Evolutionary conservation across 257 asterid genomes (phyloP), one percentile per base, ranked within the genome.

Genomic region (Solanum bulbocastanum): DNA sequence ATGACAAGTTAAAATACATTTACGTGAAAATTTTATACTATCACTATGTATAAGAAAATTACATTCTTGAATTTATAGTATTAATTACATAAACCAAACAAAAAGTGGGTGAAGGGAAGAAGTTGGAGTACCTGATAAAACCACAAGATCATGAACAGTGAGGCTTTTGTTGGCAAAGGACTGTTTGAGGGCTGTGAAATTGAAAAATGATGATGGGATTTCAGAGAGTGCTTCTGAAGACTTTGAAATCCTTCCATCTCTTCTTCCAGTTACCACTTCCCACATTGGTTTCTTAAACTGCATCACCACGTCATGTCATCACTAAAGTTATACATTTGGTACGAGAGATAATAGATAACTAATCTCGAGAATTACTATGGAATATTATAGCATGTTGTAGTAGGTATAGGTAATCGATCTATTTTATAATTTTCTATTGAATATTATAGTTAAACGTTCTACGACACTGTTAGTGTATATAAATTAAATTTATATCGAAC

Each of bases 231-330:
- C 94, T 30, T 92, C 90, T 11, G 92, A 88, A 32, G 88, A 25
- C 12, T 16, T 87, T 4, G 93, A 92, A 88, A 89, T 88, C 66
- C 83, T 86, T 2, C 95, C 94, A 86, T 93, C 95, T 88, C 73
- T 88, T 89, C 95, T 86, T 0, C 95, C 95, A 3, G 93, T 93
- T 11, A 74, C 83, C 75, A 93, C 95, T 49, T 92, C 82, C 94
- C 94, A 91, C 89, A 90, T 87, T 11, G 89, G 71, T 65, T 62
- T 87, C 14, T 88, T 88, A 69, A 91, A 90, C 93, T 90, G 88
- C 78, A 85, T 84, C 4, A 12, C 16, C 6, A 1, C 3, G 25
- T 27, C 33, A 86, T 65, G 65, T 20, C n/a, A 85, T 39, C 33
- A 65, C 27, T 3, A 65, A 23, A 65, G 11, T 65, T 65, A 7